Conservation (phyloP, 441 rosid genomes). For the Eutrema salsugineum region DNA sequence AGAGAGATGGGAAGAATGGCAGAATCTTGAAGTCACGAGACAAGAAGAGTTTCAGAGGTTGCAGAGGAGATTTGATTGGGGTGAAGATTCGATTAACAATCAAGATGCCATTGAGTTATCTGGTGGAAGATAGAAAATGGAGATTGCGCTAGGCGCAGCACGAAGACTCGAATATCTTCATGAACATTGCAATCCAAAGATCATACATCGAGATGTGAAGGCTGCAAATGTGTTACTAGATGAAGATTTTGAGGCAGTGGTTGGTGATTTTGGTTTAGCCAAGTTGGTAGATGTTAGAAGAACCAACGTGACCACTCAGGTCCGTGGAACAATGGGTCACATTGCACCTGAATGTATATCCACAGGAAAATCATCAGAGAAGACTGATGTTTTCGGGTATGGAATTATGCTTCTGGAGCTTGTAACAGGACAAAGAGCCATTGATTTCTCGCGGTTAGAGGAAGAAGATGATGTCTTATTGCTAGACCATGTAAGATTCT, state of each 20-base stretch:
- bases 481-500: conserved; percentile 80
- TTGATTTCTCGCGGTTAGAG: conserved; percentile 92
- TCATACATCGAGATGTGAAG: conserved; percentile 92
- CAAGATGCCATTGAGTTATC: conserved; percentile 88
- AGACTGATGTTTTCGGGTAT: conserved; percentile 91
- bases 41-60: conserved; percentile 83
- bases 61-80: conserved; percentile 87
- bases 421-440: conserved; percentile 96
- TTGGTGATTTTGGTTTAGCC: conserved; percentile 95
- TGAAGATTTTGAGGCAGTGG: conserved; percentile 93
- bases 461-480: conserved; percentile 90
- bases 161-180: conserved; percentile 93
- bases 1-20: conserved; percentile 99
- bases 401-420: conserved; percentile 95
- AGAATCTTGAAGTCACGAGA: conserved; percentile 77
- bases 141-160: conserved; percentile 84
- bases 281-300: conserved; percentile 83
- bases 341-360: conserved; percentile 97
- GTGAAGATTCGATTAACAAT: conserved; percentile 74
- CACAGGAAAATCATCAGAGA: conserved; percentile 91
- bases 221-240: conserved; percentile 92
- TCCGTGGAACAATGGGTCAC: conserved; percentile 98
- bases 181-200: conserved; percentile 95
- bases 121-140: conserved; percentile 82
- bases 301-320: conserved; percentile 89